phyloP scores from a whole-genome alignment of 2,329 filamentous ascomycete genomes.

The Fusarium graminum region DNA sequence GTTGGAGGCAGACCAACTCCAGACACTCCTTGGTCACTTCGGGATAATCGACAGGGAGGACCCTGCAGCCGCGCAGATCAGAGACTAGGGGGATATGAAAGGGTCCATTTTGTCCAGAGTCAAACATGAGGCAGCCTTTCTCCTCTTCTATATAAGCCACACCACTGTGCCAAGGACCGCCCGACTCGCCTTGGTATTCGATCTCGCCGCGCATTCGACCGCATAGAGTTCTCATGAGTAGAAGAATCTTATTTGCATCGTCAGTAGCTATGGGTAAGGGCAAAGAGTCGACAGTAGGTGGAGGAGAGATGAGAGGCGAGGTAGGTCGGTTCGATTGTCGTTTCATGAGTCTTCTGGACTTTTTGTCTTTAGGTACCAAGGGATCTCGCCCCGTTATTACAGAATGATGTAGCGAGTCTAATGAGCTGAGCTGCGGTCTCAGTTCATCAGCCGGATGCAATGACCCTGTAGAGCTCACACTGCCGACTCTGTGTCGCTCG shows the following conservation, averaged over 20 bases:
- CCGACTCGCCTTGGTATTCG: slow-evolving; percentile 74
- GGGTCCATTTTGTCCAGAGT: slow-evolving; percentile 74
- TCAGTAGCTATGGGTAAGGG: slow-evolving; percentile 71
- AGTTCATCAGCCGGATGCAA: slow-evolving; percentile 66
- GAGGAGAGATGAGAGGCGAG: slow-evolving; percentile 67
- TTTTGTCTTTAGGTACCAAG: slow-evolving; percentile 58
- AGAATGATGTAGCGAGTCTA: slow-evolving; percentile 61
- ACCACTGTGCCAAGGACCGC: slow-evolving; percentile 76
- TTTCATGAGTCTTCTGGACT: slow-evolving; percentile 67
- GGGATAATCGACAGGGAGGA: slow-evolving; percentile 67
- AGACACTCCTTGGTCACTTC: slow-evolving; percentile 64
- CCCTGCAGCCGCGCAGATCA: slow-evolving; percentile 80
- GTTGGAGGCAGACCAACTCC: slow-evolving; percentile 66
- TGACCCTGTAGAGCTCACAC: slow-evolving; percentile 74
- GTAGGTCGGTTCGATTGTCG: slow-evolving; percentile 68
- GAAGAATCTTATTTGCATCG: slow-evolving; percentile 78
- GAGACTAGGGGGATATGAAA: slow-evolving; percentile 77
- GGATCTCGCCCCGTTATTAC: slow-evolving; percentile 54
- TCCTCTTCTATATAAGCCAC: slow-evolving; percentile 84
- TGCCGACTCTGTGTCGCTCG: slow-evolving; percentile 76
- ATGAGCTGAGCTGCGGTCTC: slow-evolving; percentile 54
- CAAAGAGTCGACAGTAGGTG: slow-evolving; percentile 71
- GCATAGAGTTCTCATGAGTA: slow-evolving; percentile 81
- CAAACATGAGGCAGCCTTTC: slow-evolving; percentile 79
- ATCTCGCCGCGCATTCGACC: slow-evolving; percentile 85